Conservation (phyloP, 768 basidiomycete species). For the Tricholoma matsutake region DNA sequence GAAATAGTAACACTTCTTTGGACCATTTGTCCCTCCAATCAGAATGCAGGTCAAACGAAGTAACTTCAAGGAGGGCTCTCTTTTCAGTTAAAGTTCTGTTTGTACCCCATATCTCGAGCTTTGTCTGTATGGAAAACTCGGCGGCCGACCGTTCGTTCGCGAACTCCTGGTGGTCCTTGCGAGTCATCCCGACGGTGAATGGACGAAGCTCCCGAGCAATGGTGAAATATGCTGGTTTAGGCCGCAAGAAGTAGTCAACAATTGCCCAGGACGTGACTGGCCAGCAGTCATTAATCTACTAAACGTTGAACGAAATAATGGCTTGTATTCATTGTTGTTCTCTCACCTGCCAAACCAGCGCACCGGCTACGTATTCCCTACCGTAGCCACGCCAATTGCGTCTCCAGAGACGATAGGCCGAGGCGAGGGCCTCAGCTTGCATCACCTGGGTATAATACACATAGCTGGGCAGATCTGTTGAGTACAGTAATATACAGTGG, state of each 20-base stretch:
- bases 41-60: constrained; percentile 61
- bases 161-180: constrained; percentile 66
- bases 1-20: constrained; percentile 51
- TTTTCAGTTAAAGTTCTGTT: constrained; percentile 68
- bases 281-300: constrained; percentile 88
- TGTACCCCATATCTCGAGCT: constrained; percentile 84
- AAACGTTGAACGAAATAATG: neutral
- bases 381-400: constrained; percentile 90
- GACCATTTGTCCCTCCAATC: constrained; percentile 54
- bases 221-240: constrained; percentile 88
- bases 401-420: constrained; percentile 89
- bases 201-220: constrained; percentile 82
- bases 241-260: constrained; percentile 88
- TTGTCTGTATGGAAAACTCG: constrained; percentile 60
- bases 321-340: neutral
- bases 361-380: constrained; percentile 82
- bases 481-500: constrained; percentile 4
- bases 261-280: constrained; percentile 94
- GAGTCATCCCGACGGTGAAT: constrained; percentile 80
- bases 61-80: constrained; percentile 59
- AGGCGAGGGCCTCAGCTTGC: constrained; percentile 89
- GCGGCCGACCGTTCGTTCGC: constrained; percentile 62
- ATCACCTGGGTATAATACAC: constrained; percentile 94
- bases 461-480: constrained; percentile 48
- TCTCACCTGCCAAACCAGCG: constrained; percentile 91